phyloP scores from a whole-genome alignment of 306 rosid species.

The Cicer yamashitae region DNA sequence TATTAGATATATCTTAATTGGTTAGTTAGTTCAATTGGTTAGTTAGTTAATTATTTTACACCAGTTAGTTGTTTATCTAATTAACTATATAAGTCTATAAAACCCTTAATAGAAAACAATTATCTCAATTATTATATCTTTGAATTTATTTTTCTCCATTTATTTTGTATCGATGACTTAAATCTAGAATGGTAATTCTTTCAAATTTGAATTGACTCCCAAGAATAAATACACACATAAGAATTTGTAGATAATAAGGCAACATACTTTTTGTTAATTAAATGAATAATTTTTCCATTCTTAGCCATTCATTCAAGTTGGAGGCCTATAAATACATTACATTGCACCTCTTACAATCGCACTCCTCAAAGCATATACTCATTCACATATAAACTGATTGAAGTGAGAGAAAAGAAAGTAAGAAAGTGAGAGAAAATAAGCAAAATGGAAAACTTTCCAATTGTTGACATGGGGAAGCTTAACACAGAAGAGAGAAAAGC shows the following conservation, averaged over 20 bases:
- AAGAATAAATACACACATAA: too few species aligned
- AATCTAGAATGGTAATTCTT: too few species aligned
- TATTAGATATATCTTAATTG: too few species aligned
- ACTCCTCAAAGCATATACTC: constrained; percentile 41
- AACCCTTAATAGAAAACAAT: too few species aligned
- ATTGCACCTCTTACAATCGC: constrained; percentile 41
- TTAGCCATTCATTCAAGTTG: constrained; percentile 29
- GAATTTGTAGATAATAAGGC: constrained; percentile 1
- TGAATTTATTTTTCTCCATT: too few species aligned
- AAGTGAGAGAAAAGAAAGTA: constrained; percentile 39
- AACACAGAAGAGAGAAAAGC: constrained; percentile 64
- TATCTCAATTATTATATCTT: too few species aligned
- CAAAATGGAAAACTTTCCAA: constrained; percentile 65
- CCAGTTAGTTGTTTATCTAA: too few species aligned
- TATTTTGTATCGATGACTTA: too few species aligned
- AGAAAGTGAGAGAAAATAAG: constrained; percentile 17
- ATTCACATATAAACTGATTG: constrained; percentile 29
- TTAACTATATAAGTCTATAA: too few species aligned
- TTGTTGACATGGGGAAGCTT: constrained; percentile 77
- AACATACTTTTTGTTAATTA: constrained; percentile 28
- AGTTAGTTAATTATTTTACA: too few species aligned
- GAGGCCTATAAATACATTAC: constrained; percentile 55
- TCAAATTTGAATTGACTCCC: too few species aligned
- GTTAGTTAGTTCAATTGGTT: too few species aligned
- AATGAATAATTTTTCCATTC: background rate